Evolutionary conservation across 2,329 filamentous ascomycete species (phyloP).

Genomic region (Monosporascus ibericus): DNA sequence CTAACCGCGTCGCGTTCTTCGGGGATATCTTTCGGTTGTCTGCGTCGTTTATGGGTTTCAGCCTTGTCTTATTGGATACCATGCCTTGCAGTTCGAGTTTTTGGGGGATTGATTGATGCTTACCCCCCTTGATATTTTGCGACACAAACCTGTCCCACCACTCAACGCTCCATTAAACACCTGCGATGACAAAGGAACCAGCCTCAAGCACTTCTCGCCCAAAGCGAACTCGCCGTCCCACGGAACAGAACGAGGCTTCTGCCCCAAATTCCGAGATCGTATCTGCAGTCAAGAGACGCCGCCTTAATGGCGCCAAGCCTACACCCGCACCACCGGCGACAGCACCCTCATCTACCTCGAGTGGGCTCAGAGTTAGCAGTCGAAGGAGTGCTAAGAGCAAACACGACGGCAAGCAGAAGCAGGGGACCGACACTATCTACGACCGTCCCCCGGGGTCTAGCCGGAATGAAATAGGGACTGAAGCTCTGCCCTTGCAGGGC

Average conservation of each 20-base stretch:
- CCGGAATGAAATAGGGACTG: background rate
- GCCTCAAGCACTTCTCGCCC: background rate
- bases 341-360: background rate
- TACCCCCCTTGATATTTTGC: background rate
- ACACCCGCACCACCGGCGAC: background rate
- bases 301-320: background rate
- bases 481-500: background rate
- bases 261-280: background rate
- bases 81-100: no score
- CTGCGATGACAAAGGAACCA: background rate
- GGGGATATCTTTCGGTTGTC: background rate
- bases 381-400: background rate
- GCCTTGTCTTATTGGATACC: background rate
- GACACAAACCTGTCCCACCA: background rate
- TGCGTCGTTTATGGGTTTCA: background rate
- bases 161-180: background rate
- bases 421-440: background rate
- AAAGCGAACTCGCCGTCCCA: background rate
- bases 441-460: background rate
- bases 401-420: background rate
- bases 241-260: background rate
- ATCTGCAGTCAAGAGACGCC: background rate
- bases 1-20: background rate
- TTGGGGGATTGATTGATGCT: background rate
- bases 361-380: background rate